A percentile compares a stretch with the other conserved stretches of the same genome.
Evolutionary conservation across 768 basidiomycete genomes (phyloP).

Genomic region (Phaffia tasmanica): DNA sequence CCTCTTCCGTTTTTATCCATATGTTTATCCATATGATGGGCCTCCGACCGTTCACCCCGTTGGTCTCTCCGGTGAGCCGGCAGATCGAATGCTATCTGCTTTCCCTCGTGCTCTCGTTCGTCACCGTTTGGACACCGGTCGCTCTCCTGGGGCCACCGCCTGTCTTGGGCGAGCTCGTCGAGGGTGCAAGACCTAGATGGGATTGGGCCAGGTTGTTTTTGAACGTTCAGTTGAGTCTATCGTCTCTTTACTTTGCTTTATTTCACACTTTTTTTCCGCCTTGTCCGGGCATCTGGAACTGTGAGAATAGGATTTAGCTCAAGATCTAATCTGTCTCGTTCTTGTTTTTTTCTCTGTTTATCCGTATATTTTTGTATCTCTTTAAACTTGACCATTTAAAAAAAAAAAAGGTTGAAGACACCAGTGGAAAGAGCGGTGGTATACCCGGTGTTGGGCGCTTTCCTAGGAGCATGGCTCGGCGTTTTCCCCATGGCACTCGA

Average conservation of each 20-base stretch:
- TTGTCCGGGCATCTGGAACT: too few species aligned
- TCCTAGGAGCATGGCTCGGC: constrained; percentile 69
- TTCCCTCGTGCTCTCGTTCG: constrained; percentile 54
- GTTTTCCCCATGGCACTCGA: constrained; percentile 78
- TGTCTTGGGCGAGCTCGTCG: constrained; percentile 39
- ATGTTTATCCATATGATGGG: constrained; percentile 43
- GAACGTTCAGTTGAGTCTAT: constrained; percentile 58
- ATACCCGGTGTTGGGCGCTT: constrained; percentile 62
- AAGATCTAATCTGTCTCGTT: constrained; percentile 37
- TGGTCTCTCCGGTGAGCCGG: constrained; percentile 35
- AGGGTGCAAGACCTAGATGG: constrained; percentile 43
- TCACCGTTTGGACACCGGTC: constrained; percentile 56
- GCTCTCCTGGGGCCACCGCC: constrained; percentile 59
- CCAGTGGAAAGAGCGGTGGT: constrained; percentile 65
- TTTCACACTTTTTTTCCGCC: background rate
- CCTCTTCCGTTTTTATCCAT: constrained; percentile 45
- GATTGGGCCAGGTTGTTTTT: constrained; percentile 71
- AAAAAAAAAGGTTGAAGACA: constrained; percentile 35
- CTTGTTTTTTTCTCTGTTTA: background rate
- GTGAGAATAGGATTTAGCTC: constrained; percentile 36
- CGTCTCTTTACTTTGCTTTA: constrained; percentile 1
- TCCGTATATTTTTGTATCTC: background rate
- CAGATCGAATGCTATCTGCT: constrained; percentile 55
- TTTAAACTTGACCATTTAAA: too few species aligned
- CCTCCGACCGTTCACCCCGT: constrained; percentile 63